These are phyloP conservation scores for Teunomyces barrocoloradensis DNA, from an alignment of 805 yeast species.

Conservation along the genomic window DNA sequence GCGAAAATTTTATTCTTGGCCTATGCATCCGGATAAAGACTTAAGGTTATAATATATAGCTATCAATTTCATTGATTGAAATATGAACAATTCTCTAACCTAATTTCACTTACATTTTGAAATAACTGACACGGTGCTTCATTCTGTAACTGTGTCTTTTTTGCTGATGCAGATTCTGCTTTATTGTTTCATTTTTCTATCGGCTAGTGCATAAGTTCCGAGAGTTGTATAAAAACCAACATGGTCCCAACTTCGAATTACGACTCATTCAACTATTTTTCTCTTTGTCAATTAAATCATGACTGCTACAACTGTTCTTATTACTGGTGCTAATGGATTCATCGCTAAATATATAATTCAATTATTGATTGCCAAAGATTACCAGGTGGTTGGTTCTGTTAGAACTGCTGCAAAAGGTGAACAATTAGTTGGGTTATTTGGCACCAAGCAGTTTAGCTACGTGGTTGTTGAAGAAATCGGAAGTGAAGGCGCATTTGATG, in stretches of 20 bases:
- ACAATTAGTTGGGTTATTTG: conserved; percentile 13
- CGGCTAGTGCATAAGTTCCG: too few species aligned
- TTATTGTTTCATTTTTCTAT: too few species aligned
- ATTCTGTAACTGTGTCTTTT: too few species aligned
- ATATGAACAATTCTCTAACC: too few species aligned
- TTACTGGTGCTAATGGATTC: conserved; percentile 34
- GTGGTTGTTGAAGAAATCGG: conserved; percentile 15
- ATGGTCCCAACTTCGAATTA: neutral
- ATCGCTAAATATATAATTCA: conserved; percentile 26
- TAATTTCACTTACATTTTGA: too few species aligned
- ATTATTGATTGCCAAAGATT: conserved; percentile 19
- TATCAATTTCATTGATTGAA: too few species aligned
- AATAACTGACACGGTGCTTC: too few species aligned
- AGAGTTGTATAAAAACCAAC: too few species aligned
- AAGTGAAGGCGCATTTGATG: conserved; percentile 16
- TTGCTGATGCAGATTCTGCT: too few species aligned
- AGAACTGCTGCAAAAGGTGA: conserved; percentile 40
- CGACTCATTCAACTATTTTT: neutral
- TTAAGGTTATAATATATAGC: too few species aligned
- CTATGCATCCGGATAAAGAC: too few species aligned
- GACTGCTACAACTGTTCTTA: conserved; percentile 15
- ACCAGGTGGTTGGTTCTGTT: conserved; percentile 33
- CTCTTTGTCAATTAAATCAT: neutral
- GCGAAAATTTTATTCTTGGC: too few species aligned
- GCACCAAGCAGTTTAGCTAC: conserved; percentile 10